Conservation (phyloP, 805 yeast species). For the Starmerella lactis-condensi region DNA sequence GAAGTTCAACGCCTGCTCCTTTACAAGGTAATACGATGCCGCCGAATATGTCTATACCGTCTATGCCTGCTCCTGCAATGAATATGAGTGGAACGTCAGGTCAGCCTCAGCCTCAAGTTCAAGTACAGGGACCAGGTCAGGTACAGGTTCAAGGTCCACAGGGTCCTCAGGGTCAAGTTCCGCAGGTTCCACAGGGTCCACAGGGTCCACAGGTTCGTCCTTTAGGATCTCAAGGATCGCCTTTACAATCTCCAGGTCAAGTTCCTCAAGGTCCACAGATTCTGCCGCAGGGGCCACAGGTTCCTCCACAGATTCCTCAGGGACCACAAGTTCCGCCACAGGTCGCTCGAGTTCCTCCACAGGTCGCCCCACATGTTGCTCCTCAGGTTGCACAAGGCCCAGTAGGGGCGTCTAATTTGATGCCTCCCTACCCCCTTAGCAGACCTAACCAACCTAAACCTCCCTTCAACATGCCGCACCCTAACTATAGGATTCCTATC, state of each 20-base stretch:
- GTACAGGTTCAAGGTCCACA: slow-evolving; percentile 11
- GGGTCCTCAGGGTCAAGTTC: background rate
- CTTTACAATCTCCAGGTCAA: background rate
- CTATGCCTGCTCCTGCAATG: too few relatives aligned
- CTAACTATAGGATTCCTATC: too few relatives aligned
- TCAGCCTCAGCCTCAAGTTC: slow-evolving; percentile 9
- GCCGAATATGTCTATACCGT: too few relatives aligned
- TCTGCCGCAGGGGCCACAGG: background rate
- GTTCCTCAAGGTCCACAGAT: background rate
- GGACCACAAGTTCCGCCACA: background rate
- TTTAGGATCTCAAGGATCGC: background rate
- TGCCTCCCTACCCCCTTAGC: too few relatives aligned
- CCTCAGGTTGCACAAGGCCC: too few relatives aligned
- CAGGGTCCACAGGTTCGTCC: background rate
- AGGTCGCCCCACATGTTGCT: too few relatives aligned
- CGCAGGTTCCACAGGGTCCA: background rate
- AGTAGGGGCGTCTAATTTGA: too few relatives aligned
- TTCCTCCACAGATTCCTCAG: background rate
- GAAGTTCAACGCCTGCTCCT: too few relatives aligned
- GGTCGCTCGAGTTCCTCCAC: too few relatives aligned
- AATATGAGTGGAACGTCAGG: slow-evolving; percentile 6
- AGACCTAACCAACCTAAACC: too few relatives aligned
- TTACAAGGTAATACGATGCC: too few relatives aligned
- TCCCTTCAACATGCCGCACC: too few relatives aligned
- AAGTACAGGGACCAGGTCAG: slow-evolving; percentile 12